Evolutionary conservation across 2,329 filamentous ascomycete genomes (phyloP), one percentile per base, ranked within the genome.

Genomic region (Fusarium sp.): DNA sequence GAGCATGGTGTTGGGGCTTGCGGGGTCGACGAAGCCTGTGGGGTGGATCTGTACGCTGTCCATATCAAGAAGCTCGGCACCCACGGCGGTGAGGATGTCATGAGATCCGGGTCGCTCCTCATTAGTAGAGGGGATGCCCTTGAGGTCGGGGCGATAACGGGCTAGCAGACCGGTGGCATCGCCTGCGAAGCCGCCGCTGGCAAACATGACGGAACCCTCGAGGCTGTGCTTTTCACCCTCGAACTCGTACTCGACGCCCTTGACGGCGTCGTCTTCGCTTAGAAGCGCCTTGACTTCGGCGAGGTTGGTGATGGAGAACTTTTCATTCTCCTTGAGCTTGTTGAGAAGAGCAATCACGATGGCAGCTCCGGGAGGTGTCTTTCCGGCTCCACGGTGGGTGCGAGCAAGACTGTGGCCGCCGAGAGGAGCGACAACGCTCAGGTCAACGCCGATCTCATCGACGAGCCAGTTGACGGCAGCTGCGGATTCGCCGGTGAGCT

Each of bases 41-140:
- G 89, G 88, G 68, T 91, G 89, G 4, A 90, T 82, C 75, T 91
- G 89, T 2, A 91, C 87, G 62, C 81, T 82, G 44, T 84, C 81
- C 84, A 86, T 86, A 27, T 86, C 84, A 40, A 85, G 78, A 11
- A 85, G 74, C 31, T 77, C 77, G 5, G 83, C 83, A 14, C 80
- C 81, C 0, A 80, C 76, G 1, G 74, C 74, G 0, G 77, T 70
- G 0, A 86, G 77, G 0, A 85, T 69, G 1, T 73, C 73, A 60
- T 89, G 86, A 2, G 86, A 81, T 0, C 85, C 87, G 0, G 87
- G 84, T 0, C 84, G 78, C 1, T 85, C 82, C 11, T 90, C 87
- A 68, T 90, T 90, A 1, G 89, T 90, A 0, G 88, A 89, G 0
- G 89, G 88, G 8, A 88, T 82, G 0, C 86, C 85, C 2, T 81